phyloP scores from a whole-genome alignment of 495 filamentous ascomycete genomes.

The Cudoniella acicularis region DNA sequence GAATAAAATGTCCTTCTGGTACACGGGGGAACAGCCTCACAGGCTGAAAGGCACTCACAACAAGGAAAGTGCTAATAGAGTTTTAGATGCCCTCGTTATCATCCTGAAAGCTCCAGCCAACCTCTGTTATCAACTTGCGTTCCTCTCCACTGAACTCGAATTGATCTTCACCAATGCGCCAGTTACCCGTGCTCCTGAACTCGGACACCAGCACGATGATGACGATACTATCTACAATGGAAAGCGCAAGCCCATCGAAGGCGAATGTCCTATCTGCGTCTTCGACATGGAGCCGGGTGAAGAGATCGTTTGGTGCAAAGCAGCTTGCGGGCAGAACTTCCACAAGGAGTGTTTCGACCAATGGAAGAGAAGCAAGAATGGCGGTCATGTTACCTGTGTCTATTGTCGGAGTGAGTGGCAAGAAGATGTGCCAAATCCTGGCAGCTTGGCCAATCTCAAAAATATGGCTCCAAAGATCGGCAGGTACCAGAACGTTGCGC shows the following conservation, averaged over 20 bases:
- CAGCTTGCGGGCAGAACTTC: constrained; percentile 74
- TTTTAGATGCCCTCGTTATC: constrained; percentile 7
- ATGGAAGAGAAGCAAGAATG: constrained; percentile 57
- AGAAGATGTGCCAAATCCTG: constrained; percentile 3
- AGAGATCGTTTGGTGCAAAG: constrained; percentile 65
- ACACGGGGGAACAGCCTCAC: no score
- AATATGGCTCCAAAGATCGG: constrained; percentile 11
- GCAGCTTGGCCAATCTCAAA: constrained; percentile 1
- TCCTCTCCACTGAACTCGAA: constrained; percentile 62
- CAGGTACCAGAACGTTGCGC: constrained; percentile 11
- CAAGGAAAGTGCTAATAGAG: no score
- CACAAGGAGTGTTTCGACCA: constrained; percentile 69
- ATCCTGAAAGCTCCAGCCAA: constrained; percentile 56
- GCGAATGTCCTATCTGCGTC: constrained; percentile 78
- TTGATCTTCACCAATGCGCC: constrained; percentile 56
- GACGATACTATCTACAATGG: constrained; percentile 14
- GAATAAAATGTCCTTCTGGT: no score
- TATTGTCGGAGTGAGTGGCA: constrained; percentile 14
- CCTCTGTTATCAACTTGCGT: constrained; percentile 70
- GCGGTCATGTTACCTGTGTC: constrained; percentile 6
- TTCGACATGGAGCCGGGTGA: constrained; percentile 45
- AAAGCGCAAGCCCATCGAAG: constrained; percentile 49
- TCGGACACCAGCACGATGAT: constrained; percentile 13
- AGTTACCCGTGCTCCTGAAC: constrained; percentile 3
- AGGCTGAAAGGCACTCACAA: no score